Conservation (phyloP, 2,329 filamentous ascomycete species). For the Trichoderma aggressivum region DNA sequence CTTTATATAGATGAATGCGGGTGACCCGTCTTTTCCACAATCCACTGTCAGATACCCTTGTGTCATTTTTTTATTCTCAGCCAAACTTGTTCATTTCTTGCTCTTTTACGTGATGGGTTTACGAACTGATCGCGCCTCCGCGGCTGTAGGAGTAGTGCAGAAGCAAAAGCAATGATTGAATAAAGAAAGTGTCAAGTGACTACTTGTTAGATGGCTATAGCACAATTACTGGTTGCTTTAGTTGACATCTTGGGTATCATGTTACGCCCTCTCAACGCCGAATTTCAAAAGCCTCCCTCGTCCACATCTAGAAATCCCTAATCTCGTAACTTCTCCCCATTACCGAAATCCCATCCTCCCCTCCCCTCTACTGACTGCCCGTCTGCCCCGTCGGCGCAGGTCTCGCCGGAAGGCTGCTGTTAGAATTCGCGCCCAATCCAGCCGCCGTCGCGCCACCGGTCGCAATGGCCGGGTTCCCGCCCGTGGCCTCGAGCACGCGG, state of each 20-base stretch:
- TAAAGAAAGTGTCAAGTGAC: not conserved
- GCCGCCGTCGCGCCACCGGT: not conserved
- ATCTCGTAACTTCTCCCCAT: not conserved
- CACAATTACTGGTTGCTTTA: not conserved
- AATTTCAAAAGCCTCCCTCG: not conserved
- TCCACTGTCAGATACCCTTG: constrained; percentile 11
- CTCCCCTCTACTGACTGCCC: not conserved
- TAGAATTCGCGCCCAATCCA: not conserved
- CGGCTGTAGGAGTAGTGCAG: not conserved
- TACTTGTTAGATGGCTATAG: not conserved
- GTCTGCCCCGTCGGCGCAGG: constrained; percentile 3
- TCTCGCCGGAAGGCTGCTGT: constrained; percentile 4
- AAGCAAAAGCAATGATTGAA: not conserved
- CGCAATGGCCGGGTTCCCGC: constrained; percentile 25
- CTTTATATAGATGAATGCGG: constrained; percentile 16
- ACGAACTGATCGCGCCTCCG: not conserved
- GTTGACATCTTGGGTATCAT: constrained; percentile 3
- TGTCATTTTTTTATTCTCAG: constrained; percentile 4
- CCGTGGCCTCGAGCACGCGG: constrained; percentile 48
- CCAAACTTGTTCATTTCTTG: not conserved
- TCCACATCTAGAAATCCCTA: not conserved
- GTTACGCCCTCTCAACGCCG: constrained; percentile 1
- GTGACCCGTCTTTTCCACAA: constrained; percentile 18
- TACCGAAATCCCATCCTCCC: not conserved
- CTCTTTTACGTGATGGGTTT: not conserved